These are phyloP conservation scores for Phoma herbarum DNA, from an alignment of 2,329 filamentous ascomycete species.

Conservation along the genomic window DNA sequence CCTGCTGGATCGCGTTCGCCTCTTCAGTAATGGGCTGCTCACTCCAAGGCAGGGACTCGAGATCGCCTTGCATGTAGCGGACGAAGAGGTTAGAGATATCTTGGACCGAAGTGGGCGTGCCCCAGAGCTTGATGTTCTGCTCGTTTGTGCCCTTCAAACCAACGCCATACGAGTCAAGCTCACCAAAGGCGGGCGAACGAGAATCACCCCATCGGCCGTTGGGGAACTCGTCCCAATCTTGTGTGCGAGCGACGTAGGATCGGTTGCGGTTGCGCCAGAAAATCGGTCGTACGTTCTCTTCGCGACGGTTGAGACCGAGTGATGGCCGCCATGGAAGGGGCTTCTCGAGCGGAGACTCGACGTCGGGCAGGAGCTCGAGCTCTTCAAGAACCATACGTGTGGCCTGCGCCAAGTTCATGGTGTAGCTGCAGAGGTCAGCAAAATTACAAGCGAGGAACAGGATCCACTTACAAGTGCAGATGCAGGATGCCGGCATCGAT, in stretches of 20 bases:
- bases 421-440: constrained; percentile 68
- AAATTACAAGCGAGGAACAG: neutral
- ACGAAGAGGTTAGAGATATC: constrained; percentile 88
- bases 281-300: constrained; percentile 95
- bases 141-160: constrained; percentile 94
- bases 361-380: constrained; percentile 79
- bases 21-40: constrained; percentile 86
- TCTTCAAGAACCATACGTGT: constrained; percentile 95
- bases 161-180: constrained; percentile 93
- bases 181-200: constrained; percentile 93
- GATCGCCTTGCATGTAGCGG: constrained; percentile 79
- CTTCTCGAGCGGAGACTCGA: constrained; percentile 81
- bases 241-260: constrained; percentile 92
- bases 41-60: constrained; percentile 91
- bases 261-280: constrained; percentile 99
- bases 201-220: constrained; percentile 99
- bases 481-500: constrained; percentile 84
- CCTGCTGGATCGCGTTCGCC: constrained; percentile 77
- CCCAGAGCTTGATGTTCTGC: constrained; percentile 95
- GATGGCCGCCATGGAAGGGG: constrained; percentile 97
- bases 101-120: constrained; percentile 78
- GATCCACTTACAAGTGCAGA: constrained; percentile 76
- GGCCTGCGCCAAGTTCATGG: constrained; percentile 96
- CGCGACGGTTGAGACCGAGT: constrained; percentile 83
- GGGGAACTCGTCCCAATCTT: constrained; percentile 99